Conservation (phyloP, 345 rosid genomes). For the Adansonia digitata region DNA sequence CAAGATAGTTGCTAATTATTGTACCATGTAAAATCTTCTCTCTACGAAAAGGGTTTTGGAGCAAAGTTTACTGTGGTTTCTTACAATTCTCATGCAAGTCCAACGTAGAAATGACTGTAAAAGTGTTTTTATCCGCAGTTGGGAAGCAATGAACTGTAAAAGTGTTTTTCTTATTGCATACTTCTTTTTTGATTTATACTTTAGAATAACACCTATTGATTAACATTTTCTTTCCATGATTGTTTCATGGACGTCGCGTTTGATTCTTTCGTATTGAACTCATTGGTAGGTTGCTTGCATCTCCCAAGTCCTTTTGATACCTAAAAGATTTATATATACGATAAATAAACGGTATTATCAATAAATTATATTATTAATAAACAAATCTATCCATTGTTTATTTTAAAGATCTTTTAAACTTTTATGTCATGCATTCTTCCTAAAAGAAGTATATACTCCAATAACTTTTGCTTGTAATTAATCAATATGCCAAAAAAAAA, state of each 20-base stretch:
- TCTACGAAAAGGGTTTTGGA: neutral
- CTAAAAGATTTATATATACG: no score
- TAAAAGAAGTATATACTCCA: no score
- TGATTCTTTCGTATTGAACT: neutral
- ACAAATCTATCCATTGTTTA: no score
- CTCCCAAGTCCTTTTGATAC: neutral
- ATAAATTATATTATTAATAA: no score
- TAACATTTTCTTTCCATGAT: no score
- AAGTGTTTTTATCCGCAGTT: slow-evolving; percentile 12
- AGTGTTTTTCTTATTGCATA: neutral
- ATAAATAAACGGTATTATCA: no score
- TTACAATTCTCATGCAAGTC: slow-evolving; percentile 17
- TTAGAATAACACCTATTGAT: neutral
- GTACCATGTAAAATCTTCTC: neutral
- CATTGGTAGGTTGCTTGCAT: neutral
- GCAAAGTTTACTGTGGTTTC: slow-evolving; percentile 11
- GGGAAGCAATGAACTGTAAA: neutral
- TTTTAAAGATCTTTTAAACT: no score
- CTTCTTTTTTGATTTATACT: neutral
- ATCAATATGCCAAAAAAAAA: no score
- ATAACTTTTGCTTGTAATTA: no score
- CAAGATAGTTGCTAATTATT: slow-evolving; percentile 26
- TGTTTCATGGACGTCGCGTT: neutral
- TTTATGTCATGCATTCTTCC: no score
- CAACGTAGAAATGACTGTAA: slow-evolving; percentile 30